phyloP scores from a whole-genome alignment of 2,329 filamentous ascomycete genomes.

The Sporothrix mexicana region DNA sequence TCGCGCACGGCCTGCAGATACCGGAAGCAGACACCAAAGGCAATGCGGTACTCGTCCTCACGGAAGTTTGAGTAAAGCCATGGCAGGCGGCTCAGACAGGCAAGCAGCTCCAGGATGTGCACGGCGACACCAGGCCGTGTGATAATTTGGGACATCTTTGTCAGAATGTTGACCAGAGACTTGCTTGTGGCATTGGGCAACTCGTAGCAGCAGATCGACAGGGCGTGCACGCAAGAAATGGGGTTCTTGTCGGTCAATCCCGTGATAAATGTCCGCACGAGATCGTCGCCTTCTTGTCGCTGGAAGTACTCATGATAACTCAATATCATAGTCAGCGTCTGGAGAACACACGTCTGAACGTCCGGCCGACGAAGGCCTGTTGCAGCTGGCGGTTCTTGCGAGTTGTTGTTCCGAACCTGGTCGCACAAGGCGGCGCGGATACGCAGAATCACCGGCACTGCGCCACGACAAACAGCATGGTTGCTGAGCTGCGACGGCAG shows the following conservation, averaged over 20 bases:
- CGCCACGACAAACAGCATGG: conserved; percentile 78
- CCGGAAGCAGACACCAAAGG: conserved; percentile 93
- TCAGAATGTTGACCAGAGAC: conserved; percentile 81
- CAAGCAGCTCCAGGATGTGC: conserved; percentile 95
- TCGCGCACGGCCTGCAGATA: conserved; percentile 90
- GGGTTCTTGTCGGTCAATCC: conserved; percentile 89
- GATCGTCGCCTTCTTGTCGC: conserved; percentile 85
- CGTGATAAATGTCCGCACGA: conserved; percentile 83
- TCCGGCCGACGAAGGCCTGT: conserved; percentile 85
- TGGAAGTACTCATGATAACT: conserved; percentile 88
- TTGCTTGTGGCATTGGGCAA: conserved; percentile 86
- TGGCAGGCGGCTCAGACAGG: conserved; percentile 81
- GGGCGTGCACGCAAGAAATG: conserved; percentile 90
- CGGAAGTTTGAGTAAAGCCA: conserved; percentile 87
- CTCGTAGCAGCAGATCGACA: conserved; percentile 95
- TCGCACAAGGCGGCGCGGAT: conserved; percentile 80
- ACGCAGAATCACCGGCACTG: conserved; percentile 75
- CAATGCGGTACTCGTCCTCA: conserved; percentile 88
- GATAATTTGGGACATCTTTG: conserved; percentile 95
- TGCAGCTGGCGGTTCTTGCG: conserved; percentile 80
- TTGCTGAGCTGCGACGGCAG: conserved; percentile 88
- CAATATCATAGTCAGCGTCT: conserved; percentile 83
- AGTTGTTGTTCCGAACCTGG: conserved; percentile 76
- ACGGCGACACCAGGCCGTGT: conserved; percentile 90
- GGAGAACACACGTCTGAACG: conserved; percentile 85